Base-by-base conservation (phyloP, 805 yeast genomes). In the Myxozyma nipponensis region DNA sequence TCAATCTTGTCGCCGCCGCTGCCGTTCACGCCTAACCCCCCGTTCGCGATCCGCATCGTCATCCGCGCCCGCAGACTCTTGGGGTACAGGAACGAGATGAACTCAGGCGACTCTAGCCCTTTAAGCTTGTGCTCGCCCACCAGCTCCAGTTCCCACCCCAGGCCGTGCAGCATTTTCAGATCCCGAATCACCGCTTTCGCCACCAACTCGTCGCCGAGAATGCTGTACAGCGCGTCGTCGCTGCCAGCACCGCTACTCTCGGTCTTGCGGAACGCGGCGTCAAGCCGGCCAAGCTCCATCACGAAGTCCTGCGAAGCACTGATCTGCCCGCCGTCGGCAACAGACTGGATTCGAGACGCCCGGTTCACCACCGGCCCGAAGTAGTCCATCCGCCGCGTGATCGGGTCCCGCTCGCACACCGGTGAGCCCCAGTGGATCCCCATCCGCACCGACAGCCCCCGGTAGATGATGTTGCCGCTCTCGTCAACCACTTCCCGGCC, bases 391-490 rank as follows among this genome's bases (percentile, higher is more conserved):
- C 99, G 81, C 59, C 89, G 81, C 0, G 98, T 93, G 47, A 90
- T 90, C 52, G 91, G 84, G 71, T 93, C 99, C 5, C 84, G 78
- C 67, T 93, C 99, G 62, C 95, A 87, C 38, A 91, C 97, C 0
- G 99, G 98, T 1, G 84, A 76, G 56, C 99, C 99, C 95, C 98
- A 93, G 67, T 93, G 98, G 38, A 88, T 79, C 54, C 99, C 99
- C 98, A 93, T 93, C 64, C 99, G 78, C 7, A 93, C 99, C 0
- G 95, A 85, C 39, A 93, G 71, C 1, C 99, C 99, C 50, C 93
- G 74, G 69, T 83, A 93, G 7, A 93, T 77, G 2, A 80, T 65
- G 34, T 73, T 74, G 1, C 77, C 74, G 7, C 76, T 68, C 5
- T 71, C 69, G 66, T 88, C 96, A 22, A 81, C 74, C 3, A 89